A percentile compares a stretch with the other conserved stretches of the same genome.
Conservation (phyloP, 2,329 filamentous ascomycete species). For the Sclerotinia subarctica region DNA sequence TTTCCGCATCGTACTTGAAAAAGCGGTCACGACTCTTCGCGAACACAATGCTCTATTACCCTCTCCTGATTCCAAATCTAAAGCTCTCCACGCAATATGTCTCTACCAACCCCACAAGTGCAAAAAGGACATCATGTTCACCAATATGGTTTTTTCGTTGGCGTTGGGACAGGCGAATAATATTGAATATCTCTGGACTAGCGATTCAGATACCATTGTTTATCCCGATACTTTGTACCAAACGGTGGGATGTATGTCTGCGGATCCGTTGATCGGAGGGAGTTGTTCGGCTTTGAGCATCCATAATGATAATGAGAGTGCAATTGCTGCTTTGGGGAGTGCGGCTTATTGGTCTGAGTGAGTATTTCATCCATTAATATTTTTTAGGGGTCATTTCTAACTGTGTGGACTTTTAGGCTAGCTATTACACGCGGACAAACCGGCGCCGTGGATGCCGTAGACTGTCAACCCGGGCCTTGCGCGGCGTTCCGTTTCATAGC, state of each 20-base stretch:
- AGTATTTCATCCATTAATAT: background rate
- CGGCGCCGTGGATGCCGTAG: conserved; percentile 36
- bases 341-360: conserved; percentile 40
- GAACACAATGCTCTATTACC: conserved; percentile 21
- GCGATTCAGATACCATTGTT: conserved; percentile 38
- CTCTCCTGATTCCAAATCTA: background rate
- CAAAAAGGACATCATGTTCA: conserved; percentile 44
- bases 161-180: conserved; percentile 38
- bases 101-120: conserved; percentile 41
- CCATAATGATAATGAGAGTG: conserved; percentile 38
- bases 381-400: background rate
- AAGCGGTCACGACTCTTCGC: conserved; percentile 19
- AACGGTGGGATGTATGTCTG: conserved; percentile 37
- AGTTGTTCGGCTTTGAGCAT: conserved; percentile 39
- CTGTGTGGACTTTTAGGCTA: conserved; percentile 19
- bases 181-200: conserved; percentile 41
- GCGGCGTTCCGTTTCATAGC: conserved; percentile 39
- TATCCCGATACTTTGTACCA: conserved; percentile 26
- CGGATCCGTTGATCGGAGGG: conserved; percentile 38
- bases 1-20: conserved; percentile 22
- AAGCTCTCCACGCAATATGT: conserved; percentile 30
- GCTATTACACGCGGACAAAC: conserved; percentile 39
- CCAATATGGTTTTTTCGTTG: conserved; percentile 39
- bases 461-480: conserved; percentile 42
- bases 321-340: conserved; percentile 37